Conservation (phyloP, 2,329 filamentous ascomycete species). For the Neonectria faginata region DNA sequence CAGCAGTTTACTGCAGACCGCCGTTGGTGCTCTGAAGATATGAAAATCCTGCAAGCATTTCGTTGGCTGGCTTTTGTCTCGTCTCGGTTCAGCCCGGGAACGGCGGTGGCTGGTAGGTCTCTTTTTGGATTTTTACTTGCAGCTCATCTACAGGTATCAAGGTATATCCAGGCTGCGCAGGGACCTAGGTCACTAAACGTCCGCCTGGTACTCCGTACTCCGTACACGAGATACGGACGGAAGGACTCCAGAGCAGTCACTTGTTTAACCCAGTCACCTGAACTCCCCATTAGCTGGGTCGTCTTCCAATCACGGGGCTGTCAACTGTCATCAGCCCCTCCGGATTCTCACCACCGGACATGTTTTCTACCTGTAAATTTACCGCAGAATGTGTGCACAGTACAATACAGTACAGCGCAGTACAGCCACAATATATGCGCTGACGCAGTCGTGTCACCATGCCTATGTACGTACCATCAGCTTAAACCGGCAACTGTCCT, state of each 20-base stretch:
- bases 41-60: constrained; percentile 13
- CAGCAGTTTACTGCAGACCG: constrained; percentile 12
- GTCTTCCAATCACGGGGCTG: neutral
- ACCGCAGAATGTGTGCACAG: neutral
- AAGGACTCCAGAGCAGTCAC: neutral
- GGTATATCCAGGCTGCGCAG: constrained; percentile 13
- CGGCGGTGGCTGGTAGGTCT: constrained; percentile 16
- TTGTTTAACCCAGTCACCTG: neutral
- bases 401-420: neutral
- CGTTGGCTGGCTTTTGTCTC: constrained; percentile 1
- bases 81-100: constrained; percentile 5
- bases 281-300: neutral
- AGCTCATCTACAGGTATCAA: constrained; percentile 7
- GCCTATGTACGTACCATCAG: constrained; percentile 6
- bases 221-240: constrained; percentile 6
- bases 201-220: neutral
- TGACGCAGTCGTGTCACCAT: constrained; percentile 14
- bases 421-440: neutral
- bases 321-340: neutral
- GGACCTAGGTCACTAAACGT: constrained; percentile 15
- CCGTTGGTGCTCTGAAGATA: constrained; percentile 7
- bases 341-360: neutral
- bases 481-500: constrained; percentile 18
- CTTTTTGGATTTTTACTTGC: constrained; percentile 17
- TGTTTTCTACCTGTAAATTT: constrained; percentile 7